These are phyloP conservation scores for Neonothopanus nambi DNA, from an alignment of 1,284 basidiomycete species.

Conservation along the genomic window DNA sequence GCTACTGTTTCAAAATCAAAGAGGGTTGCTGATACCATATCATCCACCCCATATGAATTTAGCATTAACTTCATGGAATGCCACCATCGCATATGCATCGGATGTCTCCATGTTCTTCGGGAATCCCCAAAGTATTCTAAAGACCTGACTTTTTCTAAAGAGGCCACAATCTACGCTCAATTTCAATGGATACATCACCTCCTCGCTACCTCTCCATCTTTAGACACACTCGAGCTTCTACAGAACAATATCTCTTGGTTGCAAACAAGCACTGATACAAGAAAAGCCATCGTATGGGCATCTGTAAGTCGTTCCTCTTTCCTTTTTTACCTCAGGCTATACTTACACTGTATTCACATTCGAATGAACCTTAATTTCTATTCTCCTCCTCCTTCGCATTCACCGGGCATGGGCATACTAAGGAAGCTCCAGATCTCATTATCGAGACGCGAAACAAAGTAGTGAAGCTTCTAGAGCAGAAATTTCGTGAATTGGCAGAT, in stretches of 20 bases:
- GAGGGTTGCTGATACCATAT: too few relatives aligned
- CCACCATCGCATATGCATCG: background rate
- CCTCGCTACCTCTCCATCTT: background rate
- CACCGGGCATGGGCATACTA: too few relatives aligned
- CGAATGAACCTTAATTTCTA: too few relatives aligned
- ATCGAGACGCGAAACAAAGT: too few relatives aligned
- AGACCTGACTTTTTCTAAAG: background rate
- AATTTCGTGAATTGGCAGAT: too few relatives aligned
- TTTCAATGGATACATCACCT: conserved; percentile 2
- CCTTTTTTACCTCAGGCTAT: too few relatives aligned
- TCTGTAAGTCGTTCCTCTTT: background rate
- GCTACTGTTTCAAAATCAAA: too few relatives aligned
- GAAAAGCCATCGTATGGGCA: background rate
- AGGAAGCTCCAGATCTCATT: too few relatives aligned
- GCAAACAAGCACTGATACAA: background rate
- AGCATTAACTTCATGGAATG: background rate
- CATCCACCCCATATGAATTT: background rate
- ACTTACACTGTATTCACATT: too few relatives aligned
- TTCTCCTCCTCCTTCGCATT: too few relatives aligned
- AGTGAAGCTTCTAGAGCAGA: too few relatives aligned
- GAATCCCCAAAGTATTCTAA: background rate
- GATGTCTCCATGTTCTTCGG: background rate
- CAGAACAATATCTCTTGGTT: background rate
- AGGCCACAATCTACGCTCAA: background rate
- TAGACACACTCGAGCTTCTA: background rate